phyloP scores from a whole-genome alignment of 2,329 filamentous ascomycete genomes.

The Ophiosphaerella narmari region DNA sequence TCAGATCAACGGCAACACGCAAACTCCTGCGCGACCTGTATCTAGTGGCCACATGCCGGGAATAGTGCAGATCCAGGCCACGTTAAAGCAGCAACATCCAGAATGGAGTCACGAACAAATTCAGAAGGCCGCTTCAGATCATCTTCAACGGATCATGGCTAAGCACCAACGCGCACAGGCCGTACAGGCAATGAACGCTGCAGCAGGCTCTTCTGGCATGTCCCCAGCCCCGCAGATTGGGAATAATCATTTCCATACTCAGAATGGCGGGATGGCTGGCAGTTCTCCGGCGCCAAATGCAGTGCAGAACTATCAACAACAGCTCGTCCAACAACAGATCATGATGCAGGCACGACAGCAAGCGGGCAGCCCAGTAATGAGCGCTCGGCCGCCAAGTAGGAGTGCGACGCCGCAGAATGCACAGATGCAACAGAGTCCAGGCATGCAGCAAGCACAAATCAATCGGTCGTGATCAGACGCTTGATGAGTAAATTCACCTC shows the following conservation, averaged over 20 bases:
- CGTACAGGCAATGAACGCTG: conserved; percentile 44
- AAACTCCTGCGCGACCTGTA: conserved; percentile 32
- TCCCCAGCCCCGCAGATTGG: conserved; percentile 39
- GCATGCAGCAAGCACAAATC: conserved; percentile 40
- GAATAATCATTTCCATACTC: conserved; percentile 41
- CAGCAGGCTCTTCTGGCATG: conserved; percentile 40
- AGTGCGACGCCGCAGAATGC: conserved; percentile 47
- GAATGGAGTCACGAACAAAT: conserved; percentile 43
- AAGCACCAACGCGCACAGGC: conserved; percentile 43
- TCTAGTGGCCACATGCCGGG: conserved; percentile 43
- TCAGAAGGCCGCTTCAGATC: conserved; percentile 40
- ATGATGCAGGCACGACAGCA: conserved; percentile 43
- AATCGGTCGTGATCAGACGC: conserved; percentile 16
- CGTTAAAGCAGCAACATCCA: conserved; percentile 41
- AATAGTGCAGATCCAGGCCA: conserved; percentile 38
- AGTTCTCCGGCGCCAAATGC: conserved; percentile 37
- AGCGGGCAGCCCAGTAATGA: conserved; percentile 39
- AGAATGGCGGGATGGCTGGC: conserved; percentile 34
- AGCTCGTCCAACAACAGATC: conserved; percentile 45
- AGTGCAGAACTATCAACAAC: conserved; percentile 44
- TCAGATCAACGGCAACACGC: conserved; percentile 37
- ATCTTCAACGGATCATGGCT: conserved; percentile 37
- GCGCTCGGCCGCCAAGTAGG: conserved; percentile 38
- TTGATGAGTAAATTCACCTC: conserved; percentile 14
- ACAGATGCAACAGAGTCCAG: conserved; percentile 41